Percentiles rank a stretch among this genome's conserved stretches.
Evolutionary conservation across 2,329 filamentous ascomycete species (phyloP).

Genomic region (Fusarium sp.): DNA sequence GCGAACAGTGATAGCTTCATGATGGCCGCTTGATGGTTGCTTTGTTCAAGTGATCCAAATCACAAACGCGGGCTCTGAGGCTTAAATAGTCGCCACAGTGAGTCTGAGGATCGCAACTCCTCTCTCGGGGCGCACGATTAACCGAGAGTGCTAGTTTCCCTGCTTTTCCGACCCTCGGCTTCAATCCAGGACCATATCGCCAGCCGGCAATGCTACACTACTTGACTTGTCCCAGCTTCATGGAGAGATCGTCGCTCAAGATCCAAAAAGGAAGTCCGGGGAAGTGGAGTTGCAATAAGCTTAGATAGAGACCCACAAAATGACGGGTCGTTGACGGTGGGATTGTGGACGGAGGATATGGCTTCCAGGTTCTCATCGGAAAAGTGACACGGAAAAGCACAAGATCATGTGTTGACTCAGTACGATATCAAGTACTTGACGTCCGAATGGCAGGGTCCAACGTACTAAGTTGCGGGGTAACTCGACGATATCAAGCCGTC

Average conservation of each 20-base stretch:
- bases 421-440: too few relatives aligned
- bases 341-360: background rate
- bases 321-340: conserved; percentile 7
- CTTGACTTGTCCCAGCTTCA: background rate
- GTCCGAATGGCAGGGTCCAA: too few relatives aligned
- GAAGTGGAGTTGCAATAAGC: conserved; percentile 20
- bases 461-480: too few relatives aligned
- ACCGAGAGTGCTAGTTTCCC: background rate
- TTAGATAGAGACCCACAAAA: conserved; percentile 13
- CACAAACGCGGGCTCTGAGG: too few relatives aligned
- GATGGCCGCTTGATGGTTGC: background rate
- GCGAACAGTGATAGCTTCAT: conserved; percentile 13
- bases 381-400: conserved; percentile 12
- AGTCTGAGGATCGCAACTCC: background rate
- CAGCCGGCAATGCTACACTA: background rate
- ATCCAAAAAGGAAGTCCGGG: background rate
- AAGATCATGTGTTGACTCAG: too few relatives aligned
- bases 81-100: background rate
- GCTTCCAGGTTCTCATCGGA: background rate
- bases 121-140: background rate
- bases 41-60: background rate
- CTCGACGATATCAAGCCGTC: too few relatives aligned
- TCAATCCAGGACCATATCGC: background rate
- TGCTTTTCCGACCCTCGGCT: background rate
- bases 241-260: background rate